These are phyloP conservation scores for Aspergillus costaricaensis DNA, from an alignment of 2,329 filamentous ascomycete species.

Conservation along the genomic window DNA sequence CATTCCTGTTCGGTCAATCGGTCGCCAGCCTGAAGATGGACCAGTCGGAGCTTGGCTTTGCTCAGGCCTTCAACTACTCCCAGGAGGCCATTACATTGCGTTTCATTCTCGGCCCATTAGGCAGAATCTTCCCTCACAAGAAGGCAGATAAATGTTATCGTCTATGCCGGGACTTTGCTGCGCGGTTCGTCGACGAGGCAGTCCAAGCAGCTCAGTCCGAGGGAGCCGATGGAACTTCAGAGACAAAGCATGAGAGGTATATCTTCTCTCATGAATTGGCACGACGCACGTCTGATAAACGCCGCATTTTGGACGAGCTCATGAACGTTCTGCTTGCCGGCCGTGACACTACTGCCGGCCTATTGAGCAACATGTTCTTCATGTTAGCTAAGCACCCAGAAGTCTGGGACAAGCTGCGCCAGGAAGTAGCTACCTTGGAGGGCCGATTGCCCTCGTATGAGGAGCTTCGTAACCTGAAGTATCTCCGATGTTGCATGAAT, in stretches of 20 bases:
- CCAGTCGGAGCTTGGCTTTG: slow-evolving; percentile 27
- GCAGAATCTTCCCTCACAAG: slow-evolving; percentile 18
- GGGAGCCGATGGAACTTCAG: background rate
- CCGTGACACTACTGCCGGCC: slow-evolving; percentile 40
- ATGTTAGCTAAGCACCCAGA: slow-evolving; percentile 31
- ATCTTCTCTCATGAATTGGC: slow-evolving; percentile 62
- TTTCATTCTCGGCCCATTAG: slow-evolving; percentile 27
- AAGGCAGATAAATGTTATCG: slow-evolving; percentile 23
- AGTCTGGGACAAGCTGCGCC: slow-evolving; percentile 26
- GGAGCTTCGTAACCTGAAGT: slow-evolving; percentile 8
- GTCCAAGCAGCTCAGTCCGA: slow-evolving; percentile 20
- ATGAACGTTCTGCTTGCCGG: slow-evolving; percentile 43
- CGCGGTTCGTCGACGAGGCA: slow-evolving; percentile 19
- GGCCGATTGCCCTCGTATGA: slow-evolving; percentile 9
- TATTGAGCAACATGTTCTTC: slow-evolving; percentile 38
- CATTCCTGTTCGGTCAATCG: slow-evolving; percentile 66
- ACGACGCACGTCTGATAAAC: slow-evolving; percentile 49
- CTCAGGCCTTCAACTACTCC: slow-evolving; percentile 39
- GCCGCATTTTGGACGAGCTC: slow-evolving; percentile 52
- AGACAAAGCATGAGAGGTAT: slow-evolving; percentile 37
- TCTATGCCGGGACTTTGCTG: slow-evolving; percentile 4
- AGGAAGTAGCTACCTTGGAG: slow-evolving; percentile 18
- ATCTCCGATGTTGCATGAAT: slow-evolving; percentile 11
- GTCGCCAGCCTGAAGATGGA: slow-evolving; percentile 46
- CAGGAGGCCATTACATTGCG: slow-evolving; percentile 30